Evolutionary conservation across 2,329 filamentous ascomycete species (phyloP).

Genomic region (Alternaria longipes): DNA sequence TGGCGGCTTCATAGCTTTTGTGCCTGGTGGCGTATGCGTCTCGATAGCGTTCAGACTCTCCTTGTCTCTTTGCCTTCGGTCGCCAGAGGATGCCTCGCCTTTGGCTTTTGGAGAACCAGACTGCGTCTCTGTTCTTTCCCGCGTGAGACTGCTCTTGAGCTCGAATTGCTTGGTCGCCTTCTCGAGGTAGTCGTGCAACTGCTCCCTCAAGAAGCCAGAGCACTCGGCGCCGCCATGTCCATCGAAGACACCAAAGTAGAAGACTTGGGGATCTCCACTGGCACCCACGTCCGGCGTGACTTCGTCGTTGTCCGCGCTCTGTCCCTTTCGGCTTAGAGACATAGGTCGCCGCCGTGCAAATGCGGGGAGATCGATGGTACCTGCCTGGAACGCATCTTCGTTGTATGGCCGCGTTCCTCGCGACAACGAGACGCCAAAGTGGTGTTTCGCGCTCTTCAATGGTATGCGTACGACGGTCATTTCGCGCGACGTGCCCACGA

Average conservation of each 20-base stretch:
- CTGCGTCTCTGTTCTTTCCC: conserved; percentile 30
- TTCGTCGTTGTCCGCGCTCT: conserved; percentile 56
- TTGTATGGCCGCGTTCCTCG: conserved; percentile 88
- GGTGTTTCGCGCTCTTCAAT: conserved; percentile 90
- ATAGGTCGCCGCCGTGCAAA: conserved; percentile 86
- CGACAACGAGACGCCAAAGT: conserved; percentile 83
- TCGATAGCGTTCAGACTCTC: conserved; percentile 57
- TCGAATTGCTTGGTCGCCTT: conserved; percentile 79
- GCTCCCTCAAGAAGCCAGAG: conserved; percentile 83
- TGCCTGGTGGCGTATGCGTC: conserved; percentile 57
- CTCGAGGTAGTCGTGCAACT: conserved; percentile 89
- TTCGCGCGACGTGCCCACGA: conserved; percentile 64
- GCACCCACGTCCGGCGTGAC: conserved; percentile 77
- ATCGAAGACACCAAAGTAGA: conserved; percentile 97
- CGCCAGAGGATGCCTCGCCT: conserved; percentile 30
- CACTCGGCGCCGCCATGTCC: conserved; percentile 93
- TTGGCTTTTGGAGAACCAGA: conserved; percentile 38
- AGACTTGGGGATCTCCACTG: conserved; percentile 91
- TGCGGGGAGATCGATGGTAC: conserved; percentile 89
- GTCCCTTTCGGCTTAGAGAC: conserved; percentile 59
- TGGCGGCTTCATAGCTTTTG: conserved; percentile 53
- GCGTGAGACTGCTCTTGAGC: conserved; percentile 74
- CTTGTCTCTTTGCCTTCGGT: conserved; percentile 41
- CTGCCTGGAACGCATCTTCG: conserved; percentile 93
- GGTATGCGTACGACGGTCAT: conserved; percentile 96